Evolutionary conservation across 2,329 filamentous ascomycete species (phyloP).

Genomic region (Diaporthe humulicola): DNA sequence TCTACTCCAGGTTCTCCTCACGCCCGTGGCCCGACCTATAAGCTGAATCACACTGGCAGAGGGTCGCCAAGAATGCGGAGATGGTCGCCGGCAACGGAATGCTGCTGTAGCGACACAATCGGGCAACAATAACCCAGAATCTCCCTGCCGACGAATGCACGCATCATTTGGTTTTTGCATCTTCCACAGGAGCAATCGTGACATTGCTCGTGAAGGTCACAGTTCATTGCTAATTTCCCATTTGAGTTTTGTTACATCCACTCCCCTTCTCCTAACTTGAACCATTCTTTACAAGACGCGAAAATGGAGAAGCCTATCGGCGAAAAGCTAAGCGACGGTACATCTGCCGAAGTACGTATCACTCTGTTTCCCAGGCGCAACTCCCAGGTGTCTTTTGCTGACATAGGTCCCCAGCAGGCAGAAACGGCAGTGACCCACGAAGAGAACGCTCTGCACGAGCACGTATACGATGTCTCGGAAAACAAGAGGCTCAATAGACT

Average conservation of each 20-base stretch:
- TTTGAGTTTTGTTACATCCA: rapidly evolving
- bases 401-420: neutral
- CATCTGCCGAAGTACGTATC: neutral
- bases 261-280: neutral
- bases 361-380: neutral
- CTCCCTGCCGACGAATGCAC: neutral
- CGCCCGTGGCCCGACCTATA: neutral
- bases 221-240: too few relatives aligned
- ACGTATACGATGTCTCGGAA: neutral
- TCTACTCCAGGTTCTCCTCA: constrained; percentile 15
- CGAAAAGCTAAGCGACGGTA: neutral
- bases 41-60: neutral
- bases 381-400: neutral
- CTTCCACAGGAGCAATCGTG: neutral
- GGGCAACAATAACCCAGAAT: neutral
- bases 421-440: neutral
- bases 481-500: constrained; percentile 42
- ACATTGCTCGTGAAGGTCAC: neutral
- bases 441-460: neutral
- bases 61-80: constrained; percentile 22
- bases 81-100: constrained; percentile 12
- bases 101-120: neutral
- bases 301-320: neutral
- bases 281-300: neutral
- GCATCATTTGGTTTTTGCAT: neutral